phyloP scores from a whole-genome alignment of 2,329 filamentous ascomycete species.

The Botrytis byssoidea region DNA sequence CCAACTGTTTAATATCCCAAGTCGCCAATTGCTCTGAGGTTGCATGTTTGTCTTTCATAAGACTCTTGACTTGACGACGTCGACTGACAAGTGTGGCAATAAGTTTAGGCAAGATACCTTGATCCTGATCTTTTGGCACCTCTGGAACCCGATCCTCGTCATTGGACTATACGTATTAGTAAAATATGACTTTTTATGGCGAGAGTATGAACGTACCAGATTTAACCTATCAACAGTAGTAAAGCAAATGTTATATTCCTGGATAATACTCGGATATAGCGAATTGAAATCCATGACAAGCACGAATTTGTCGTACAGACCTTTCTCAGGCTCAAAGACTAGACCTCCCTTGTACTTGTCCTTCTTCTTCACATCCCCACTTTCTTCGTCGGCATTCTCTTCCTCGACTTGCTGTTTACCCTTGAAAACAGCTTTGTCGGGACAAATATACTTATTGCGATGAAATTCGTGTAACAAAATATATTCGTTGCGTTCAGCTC shows the following conservation, averaged over 20 bases:
- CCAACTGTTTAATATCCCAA: slow-evolving; percentile 98
- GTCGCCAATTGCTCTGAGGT: slow-evolving; percentile 84
- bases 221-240: slow-evolving; percentile 84
- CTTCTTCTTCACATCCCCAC: slow-evolving; percentile 85
- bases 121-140: slow-evolving; percentile 72
- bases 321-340: slow-evolving; percentile 96
- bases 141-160: slow-evolving; percentile 89
- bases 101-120: slow-evolving; percentile 83
- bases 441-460: slow-evolving; percentile 95
- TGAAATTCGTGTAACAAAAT: slow-evolving; percentile 97
- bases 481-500: slow-evolving; percentile 97
- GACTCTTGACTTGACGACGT: slow-evolving; percentile 85
- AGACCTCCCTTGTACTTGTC: slow-evolving; percentile 99
- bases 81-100: slow-evolving; percentile 90
- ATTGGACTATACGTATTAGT: slow-evolving; percentile 52
- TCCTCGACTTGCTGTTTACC: slow-evolving; percentile 71
- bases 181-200: not conserved
- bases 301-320: slow-evolving; percentile 96
- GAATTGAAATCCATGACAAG: slow-evolving; percentile 99
- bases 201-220: slow-evolving; percentile 53
- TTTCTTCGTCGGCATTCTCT: slow-evolving; percentile 66
- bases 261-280: slow-evolving; percentile 99
- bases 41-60: slow-evolving; percentile 93
- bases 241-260: slow-evolving; percentile 99
- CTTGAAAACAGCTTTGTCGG: slow-evolving; percentile 85